Conservation (phyloP, 148 eudicot genomes). For the Rhododendron mucronatum region DNA sequence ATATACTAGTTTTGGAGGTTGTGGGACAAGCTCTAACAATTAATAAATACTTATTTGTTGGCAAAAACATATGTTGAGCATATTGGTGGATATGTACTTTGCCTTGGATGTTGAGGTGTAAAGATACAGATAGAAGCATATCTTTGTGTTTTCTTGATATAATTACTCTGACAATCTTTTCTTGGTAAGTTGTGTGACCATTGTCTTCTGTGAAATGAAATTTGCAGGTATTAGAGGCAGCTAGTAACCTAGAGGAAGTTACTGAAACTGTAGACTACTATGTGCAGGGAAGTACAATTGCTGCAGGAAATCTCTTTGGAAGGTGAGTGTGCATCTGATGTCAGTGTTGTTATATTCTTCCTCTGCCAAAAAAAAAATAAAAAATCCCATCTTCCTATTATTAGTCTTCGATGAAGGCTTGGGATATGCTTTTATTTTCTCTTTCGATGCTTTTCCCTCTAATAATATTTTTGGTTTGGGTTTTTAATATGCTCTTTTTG, state of each 20-base stretch:
- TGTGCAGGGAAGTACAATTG: slow-evolving; percentile 91
- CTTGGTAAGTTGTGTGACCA: background rate
- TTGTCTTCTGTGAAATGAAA: slow-evolving; percentile 6
- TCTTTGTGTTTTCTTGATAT: background rate
- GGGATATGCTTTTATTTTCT: slow-evolving; percentile 1
- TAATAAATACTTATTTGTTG: background rate
- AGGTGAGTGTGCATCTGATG: slow-evolving; percentile 43
- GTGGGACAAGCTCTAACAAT: background rate
- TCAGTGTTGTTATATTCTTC: background rate
- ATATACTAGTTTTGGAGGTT: background rate
- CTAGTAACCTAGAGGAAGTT: slow-evolving; percentile 88
- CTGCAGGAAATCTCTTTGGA: slow-evolving; percentile 96
- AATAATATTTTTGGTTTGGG: background rate
- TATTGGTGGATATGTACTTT: background rate
- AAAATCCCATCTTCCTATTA: background rate
- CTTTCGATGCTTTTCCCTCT: background rate
- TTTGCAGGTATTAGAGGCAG: slow-evolving; percentile 84
- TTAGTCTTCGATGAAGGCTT: background rate
- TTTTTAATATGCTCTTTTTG: background rate
- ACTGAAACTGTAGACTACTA: slow-evolving; percentile 93
- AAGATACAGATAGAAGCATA: background rate
- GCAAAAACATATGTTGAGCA: background rate
- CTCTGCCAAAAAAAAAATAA: background rate
- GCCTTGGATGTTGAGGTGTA: background rate
- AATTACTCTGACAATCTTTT: background rate